These are phyloP conservation scores for Corinectria fuckeliana DNA, from an alignment of 2,329 filamentous ascomycete genomes.

Conservation along the genomic window DNA sequence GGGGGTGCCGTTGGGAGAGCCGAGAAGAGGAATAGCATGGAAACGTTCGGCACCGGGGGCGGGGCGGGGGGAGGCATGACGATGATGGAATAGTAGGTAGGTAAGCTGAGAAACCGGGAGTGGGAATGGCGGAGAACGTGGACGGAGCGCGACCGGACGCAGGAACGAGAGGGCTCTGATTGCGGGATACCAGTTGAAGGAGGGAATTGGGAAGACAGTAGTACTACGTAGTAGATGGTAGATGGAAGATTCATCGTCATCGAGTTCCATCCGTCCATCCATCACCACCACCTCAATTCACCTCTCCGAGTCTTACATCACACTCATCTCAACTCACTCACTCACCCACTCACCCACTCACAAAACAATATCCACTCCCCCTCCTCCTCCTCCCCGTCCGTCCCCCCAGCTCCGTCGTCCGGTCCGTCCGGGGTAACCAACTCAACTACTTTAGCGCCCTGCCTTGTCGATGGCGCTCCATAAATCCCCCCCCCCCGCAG, in stretches of 20 bases:
- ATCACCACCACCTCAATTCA: too few species aligned
- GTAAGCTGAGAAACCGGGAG: slow-evolving; percentile 10
- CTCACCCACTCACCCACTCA: background rate
- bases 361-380: too few species aligned
- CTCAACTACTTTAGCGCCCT: background rate
- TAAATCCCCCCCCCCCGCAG: slow-evolving; percentile 6
- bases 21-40: slow-evolving; percentile 10
- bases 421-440: slow-evolving; percentile 25
- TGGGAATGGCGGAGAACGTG: slow-evolving; percentile 22
- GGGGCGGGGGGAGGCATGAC: background rate
- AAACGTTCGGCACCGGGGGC: too few species aligned
- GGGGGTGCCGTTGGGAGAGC: slow-evolving; percentile 17
- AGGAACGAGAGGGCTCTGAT: slow-evolving; percentile 9
- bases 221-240: too few species aligned
- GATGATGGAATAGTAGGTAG: background rate
- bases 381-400: background rate
- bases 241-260: slow-evolving; percentile 1
- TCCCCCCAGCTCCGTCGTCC: slow-evolving; percentile 5
- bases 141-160: slow-evolving; percentile 11
- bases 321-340: too few species aligned
- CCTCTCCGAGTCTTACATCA: too few species aligned
- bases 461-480: slow-evolving; percentile 17
- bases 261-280: background rate
- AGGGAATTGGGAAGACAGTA: background rate
- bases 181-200: background rate